These are phyloP conservation scores for Colletotrichum liriopes DNA, from an alignment of 2,329 filamentous ascomycete species.

Conservation along the genomic window DNA sequence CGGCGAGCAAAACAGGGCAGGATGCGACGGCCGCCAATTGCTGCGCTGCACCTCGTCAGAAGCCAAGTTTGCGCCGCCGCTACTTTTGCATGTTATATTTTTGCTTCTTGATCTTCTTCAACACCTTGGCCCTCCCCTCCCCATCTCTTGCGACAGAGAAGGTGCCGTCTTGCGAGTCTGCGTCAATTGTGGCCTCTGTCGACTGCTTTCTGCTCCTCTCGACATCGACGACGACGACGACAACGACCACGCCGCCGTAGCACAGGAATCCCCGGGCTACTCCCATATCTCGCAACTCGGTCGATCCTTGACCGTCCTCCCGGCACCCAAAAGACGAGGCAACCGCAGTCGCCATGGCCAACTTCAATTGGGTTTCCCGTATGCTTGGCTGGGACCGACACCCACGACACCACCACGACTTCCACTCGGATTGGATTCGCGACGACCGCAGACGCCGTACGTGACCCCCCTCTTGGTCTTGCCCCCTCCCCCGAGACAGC, in stretches of 20 bases:
- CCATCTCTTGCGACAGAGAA: background rate
- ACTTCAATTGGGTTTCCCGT: slow-evolving; percentile 50
- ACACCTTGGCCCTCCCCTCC: background rate
- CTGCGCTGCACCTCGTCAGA: slow-evolving; percentile 2
- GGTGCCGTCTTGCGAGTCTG: background rate
- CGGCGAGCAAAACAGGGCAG: slow-evolving; percentile 35
- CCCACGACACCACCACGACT: slow-evolving; percentile 50
- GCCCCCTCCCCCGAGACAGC: no score
- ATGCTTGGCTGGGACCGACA: slow-evolving; percentile 56
- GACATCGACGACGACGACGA: background rate
- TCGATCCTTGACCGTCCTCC: background rate
- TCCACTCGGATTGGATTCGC: slow-evolving; percentile 54
- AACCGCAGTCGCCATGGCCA: slow-evolving; percentile 44
- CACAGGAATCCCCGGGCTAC: background rate
- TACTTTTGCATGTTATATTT: slow-evolving; percentile 1
- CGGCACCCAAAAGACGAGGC: background rate
- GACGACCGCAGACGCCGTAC: slow-evolving; percentile 63
- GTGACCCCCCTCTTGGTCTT: slow-evolving; percentile 39
- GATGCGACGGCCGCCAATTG: background rate
- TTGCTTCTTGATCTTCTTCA: background rate
- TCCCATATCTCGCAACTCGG: background rate
- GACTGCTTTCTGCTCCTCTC: background rate
- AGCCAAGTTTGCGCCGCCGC: background rate
- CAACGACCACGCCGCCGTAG: background rate
- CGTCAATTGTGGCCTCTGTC: background rate